Base-by-base conservation (phyloP, 331 rosid genomes). In the Prunus yedoensis region DNA sequence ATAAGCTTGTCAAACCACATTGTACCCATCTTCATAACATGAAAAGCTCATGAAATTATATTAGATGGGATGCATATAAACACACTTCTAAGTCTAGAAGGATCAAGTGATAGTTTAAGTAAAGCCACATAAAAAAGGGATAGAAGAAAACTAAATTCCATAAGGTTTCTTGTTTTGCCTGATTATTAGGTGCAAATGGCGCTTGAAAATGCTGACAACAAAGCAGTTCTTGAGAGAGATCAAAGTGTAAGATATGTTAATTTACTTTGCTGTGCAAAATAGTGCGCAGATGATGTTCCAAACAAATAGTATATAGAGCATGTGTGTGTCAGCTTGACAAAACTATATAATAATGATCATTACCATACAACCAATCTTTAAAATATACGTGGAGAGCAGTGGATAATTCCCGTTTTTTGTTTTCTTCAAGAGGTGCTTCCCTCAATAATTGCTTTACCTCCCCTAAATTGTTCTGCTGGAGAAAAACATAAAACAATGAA, bases 291-390 rank as follows among this genome's bases (percentile, higher is more conserved):
- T 57, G 54, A 21, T 20, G 43, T 28, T 58, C 23, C 41, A 73
- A 58, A 9, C 3, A 54, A 54, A 54, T 13, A 41, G 5, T 21
- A 52, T 3, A 18, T 38, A 16, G 9, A 62, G 47, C 23, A 62
- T 3, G 8, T 8, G 46, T 35, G 25, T 51, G 69, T 41, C 38
- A 17, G 32, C 30, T 4, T 30, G 78, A 45, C 47, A 51, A 82
- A 51, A 72, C 20, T 11, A 65, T 46, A 53, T 17, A 57, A 74
- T 23, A 69, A 67, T 14, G 43, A 74, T 4, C 61, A 66, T 82
- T 91, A 92, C 98, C 97, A 67, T 95, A 91, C 85, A 95, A 84
- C 98, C 99, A 95, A 78, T 95, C 99, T 84, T 85, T 95, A 84
- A 95, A 95, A 85, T 89, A 88, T 70, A 88, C 89, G 71, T 95